Base-by-base conservation (phyloP, 2,329 filamentous ascomycete genomes). In the Didymella lethalis region DNA sequence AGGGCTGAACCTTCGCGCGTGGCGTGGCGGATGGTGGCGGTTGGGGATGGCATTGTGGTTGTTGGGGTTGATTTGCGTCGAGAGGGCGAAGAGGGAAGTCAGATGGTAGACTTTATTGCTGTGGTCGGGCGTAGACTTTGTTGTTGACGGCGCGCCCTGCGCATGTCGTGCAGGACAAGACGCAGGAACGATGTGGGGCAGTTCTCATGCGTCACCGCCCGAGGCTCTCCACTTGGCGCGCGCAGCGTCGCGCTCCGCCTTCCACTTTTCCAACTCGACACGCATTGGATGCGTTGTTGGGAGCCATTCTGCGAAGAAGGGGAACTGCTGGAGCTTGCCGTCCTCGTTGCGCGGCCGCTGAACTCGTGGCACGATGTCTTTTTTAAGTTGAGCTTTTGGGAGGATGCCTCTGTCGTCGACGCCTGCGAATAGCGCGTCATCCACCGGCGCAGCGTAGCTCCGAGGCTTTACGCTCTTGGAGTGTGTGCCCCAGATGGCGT, bases 21-120 rank as follows among this genome's bases (percentile, higher is more conserved):
- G 7, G 88, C 88, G 62, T 88, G 84, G 51, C 85, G 83, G 67
- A 89, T 81, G 25, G 74, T 75, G n/a, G 75, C 65, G 52, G 59
- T 63, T 50, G 63, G 57, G 18, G 69, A 68, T 47, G 68, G 54
- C 73, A 76, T 77, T 20, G 25, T 56, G 14, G 29, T 45, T 29
- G 7, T 28, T 8, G 3, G 11, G 7, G 2, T 11, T 10, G 29
- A 11, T 31, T 41, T 10, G 14, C 23, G 41, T 29, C 36, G 20
- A 18, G 14, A 11, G 2, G 25, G 1, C 14, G 4, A 4, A 14
- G 8, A 8, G 16, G 29, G 6, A 23, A 14, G 10, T 11, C 28
- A 14, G n/a, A 8, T 32, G 12, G 31, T 14, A 16, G 31, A 16
- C 31, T 16, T 32, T 32, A 32, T 32, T 32, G 12, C 5, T 29